Conservation (phyloP, 1,284 basidiomycete species). For the Cryptococcus hybrid region DNA sequence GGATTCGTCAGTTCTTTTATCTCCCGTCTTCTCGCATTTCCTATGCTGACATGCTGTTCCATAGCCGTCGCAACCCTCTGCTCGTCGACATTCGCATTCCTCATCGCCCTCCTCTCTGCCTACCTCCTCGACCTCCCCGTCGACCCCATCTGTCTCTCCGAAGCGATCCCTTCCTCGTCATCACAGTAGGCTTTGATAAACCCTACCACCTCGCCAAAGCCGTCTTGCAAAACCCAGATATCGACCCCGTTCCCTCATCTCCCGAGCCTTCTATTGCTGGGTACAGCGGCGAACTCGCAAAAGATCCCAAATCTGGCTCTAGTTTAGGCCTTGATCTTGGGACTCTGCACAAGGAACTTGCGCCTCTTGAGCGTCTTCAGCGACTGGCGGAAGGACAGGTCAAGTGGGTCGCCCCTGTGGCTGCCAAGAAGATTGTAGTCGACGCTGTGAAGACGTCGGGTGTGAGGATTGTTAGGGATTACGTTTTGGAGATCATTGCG, state of each 20-base stretch:
- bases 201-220: slow-evolving; percentile 87
- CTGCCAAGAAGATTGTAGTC: slow-evolving; percentile 78
- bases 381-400: slow-evolving; percentile 49
- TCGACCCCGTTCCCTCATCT: slow-evolving; percentile 51
- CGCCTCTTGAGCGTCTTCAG: slow-evolving; percentile 47
- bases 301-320: slow-evolving; percentile 11
- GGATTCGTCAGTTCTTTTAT: slow-evolving; percentile 58
- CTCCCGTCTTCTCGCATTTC: slow-evolving; percentile 1
- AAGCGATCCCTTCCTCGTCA: slow-evolving; percentile 95
- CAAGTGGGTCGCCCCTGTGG: slow-evolving; percentile 56
- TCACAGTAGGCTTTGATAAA: slow-evolving; percentile 97
- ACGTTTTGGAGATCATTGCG: slow-evolving; percentile 87
- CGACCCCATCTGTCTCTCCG: slow-evolving; percentile 88
- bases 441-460: slow-evolving; percentile 79
- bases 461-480: slow-evolving; percentile 84
- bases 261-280: slow-evolving; percentile 48
- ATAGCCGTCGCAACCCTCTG: slow-evolving; percentile 74
- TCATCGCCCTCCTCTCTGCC: slow-evolving; percentile 81
- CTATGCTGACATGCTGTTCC: background rate
- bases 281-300: slow-evolving; percentile 14
- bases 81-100: slow-evolving; percentile 81
- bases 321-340: slow-evolving; percentile 43
- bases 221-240: slow-evolving; percentile 83
- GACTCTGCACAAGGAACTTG: slow-evolving; percentile 46
- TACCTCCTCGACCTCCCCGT: slow-evolving; percentile 80